These are phyloP conservation scores for Carallia pectinifolia DNA, from an alignment of 345 rosid species.

Conservation along the genomic window DNA sequence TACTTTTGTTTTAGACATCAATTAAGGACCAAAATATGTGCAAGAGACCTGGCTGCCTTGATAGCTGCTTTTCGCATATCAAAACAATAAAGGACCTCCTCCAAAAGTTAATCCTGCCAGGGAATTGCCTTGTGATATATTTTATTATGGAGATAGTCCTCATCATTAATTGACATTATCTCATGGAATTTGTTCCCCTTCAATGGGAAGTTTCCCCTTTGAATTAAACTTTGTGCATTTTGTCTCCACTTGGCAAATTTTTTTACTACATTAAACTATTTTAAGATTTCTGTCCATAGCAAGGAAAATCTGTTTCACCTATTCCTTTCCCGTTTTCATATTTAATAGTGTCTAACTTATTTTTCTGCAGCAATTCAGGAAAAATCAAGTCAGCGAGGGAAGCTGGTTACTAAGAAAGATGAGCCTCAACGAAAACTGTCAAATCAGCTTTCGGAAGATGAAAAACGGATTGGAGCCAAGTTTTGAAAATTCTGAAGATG, in stretches of 20 bases:
- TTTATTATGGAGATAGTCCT: too few species aligned
- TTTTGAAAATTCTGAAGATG: slow-evolving; percentile 36
- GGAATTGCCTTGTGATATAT: too few species aligned
- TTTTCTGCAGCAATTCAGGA: slow-evolving; percentile 42
- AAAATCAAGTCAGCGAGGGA: slow-evolving; percentile 28
- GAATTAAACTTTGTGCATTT: too few species aligned
- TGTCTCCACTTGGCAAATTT: not conserved
- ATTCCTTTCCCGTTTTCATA: not conserved
- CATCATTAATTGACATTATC: too few species aligned
- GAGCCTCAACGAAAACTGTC: slow-evolving; percentile 28
- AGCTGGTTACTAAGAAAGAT: slow-evolving; percentile 24
- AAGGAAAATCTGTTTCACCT: not conserved
- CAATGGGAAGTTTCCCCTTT: too few species aligned
- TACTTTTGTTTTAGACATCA: too few species aligned
- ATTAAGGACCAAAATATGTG: too few species aligned
- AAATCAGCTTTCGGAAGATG: slow-evolving; percentile 32
- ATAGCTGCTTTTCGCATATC: too few species aligned
- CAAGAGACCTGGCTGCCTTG: too few species aligned
- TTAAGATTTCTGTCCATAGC: not conserved
- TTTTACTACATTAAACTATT: not conserved
- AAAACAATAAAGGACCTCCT: too few species aligned
- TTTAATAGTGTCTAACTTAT: not conserved
- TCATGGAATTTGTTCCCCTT: too few species aligned
- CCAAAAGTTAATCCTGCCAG: too few species aligned
- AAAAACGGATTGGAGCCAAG: slow-evolving; percentile 21